Percentiles rank a stretch among this genome's conserved stretches.
Conservation (phyloP, 805 yeast species). For the Ogataea wickerhamii region DNA sequence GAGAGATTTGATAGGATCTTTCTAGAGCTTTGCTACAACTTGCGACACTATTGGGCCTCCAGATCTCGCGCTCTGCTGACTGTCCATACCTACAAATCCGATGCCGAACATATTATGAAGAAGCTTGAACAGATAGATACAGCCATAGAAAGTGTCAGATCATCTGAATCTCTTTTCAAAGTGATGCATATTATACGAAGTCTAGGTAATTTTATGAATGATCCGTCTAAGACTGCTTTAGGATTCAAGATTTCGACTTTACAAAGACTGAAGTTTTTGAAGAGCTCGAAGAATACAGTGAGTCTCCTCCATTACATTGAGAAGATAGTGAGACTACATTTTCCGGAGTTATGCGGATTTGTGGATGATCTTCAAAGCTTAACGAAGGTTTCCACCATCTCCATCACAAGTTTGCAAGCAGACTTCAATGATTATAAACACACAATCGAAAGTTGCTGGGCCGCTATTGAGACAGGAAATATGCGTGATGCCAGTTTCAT, state of each 20-base stretch:
- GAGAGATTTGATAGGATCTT: slow-evolving; percentile 70
- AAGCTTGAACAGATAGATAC: slow-evolving; percentile 58
- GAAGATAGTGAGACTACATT: slow-evolving; percentile 57
- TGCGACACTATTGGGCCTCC: slow-evolving; percentile 68
- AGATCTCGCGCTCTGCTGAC: slow-evolving; percentile 61
- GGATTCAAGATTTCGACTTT: slow-evolving; percentile 71
- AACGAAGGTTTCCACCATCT: slow-evolving; percentile 52
- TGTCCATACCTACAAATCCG: slow-evolving; percentile 56
- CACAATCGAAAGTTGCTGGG: slow-evolving; percentile 47
- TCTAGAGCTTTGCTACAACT: slow-evolving; percentile 62
- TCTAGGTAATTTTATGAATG: slow-evolving; percentile 80
- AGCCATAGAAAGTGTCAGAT: slow-evolving; percentile 50
- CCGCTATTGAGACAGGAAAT: slow-evolving; percentile 57
- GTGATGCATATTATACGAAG: slow-evolving; percentile 65
- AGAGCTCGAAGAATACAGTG: slow-evolving; percentile 64
- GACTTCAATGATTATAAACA: slow-evolving; percentile 57
- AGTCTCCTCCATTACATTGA: slow-evolving; percentile 76
- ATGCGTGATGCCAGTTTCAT: slow-evolving; percentile 58
- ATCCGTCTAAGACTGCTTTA: slow-evolving; percentile 57
- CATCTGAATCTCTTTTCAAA: slow-evolving; percentile 51
- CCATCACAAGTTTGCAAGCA: slow-evolving; percentile 57
- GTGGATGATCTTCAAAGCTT: slow-evolving; percentile 56
- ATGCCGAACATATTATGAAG: slow-evolving; percentile 55
- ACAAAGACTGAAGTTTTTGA: slow-evolving; percentile 66
- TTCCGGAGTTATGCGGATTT: slow-evolving; percentile 60